Conservation (phyloP, 805 yeast species). For the Pichia thaimueangensis region DNA sequence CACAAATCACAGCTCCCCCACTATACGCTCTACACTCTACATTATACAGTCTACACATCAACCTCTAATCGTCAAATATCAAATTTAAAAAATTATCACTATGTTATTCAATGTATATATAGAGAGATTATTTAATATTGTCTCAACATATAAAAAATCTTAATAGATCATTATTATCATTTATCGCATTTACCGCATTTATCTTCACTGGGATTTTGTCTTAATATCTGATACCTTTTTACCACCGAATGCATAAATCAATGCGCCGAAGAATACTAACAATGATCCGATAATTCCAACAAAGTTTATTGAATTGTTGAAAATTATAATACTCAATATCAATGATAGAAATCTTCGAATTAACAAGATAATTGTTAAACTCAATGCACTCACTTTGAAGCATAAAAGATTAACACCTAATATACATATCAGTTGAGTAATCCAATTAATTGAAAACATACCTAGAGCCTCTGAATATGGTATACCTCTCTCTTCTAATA, state of each 20-base stretch:
- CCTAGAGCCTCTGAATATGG: too few relatives aligned
- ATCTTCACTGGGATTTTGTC: background rate
- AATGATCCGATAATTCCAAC: slow-evolving; percentile 38
- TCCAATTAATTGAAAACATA: slow-evolving; percentile 36
- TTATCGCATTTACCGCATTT: too few relatives aligned
- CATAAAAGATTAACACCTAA: slow-evolving; percentile 62
- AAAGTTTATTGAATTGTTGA: slow-evolving; percentile 37
- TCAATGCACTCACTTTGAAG: slow-evolving; percentile 51
- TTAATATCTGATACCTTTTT: background rate
- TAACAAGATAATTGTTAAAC: slow-evolving; percentile 54
- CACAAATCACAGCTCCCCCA: too few relatives aligned
- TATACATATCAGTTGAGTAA: slow-evolving; percentile 57
- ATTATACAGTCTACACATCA: too few relatives aligned
- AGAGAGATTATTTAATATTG: too few relatives aligned
- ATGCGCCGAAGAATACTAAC: slow-evolving; percentile 51
- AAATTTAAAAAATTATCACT: too few relatives aligned
- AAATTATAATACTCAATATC: slow-evolving; percentile 46
- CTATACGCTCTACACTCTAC: too few relatives aligned
- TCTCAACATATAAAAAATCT: too few relatives aligned
- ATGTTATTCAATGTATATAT: too few relatives aligned
- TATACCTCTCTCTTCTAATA: too few relatives aligned
- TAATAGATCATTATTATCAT: too few relatives aligned
- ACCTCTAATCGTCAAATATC: too few relatives aligned
- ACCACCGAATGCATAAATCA: slow-evolving; percentile 31
- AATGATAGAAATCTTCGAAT: slow-evolving; percentile 59